A percentile compares a stretch with the other conserved stretches of the same genome.
phyloP scores from a whole-genome alignment of 441 rosid genomes.

The Francoa sonchifolia region DNA sequence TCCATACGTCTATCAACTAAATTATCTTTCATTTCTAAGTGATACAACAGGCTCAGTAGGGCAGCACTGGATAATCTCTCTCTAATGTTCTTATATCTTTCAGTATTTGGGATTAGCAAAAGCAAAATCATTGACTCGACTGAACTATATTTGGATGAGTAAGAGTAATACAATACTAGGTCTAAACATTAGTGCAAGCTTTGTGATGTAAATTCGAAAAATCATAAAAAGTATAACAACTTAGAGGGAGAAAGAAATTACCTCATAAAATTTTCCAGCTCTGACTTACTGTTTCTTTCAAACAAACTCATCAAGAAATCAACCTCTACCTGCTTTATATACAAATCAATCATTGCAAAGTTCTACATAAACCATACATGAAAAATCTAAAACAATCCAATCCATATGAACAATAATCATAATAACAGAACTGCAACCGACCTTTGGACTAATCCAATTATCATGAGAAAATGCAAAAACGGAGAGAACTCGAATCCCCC shows the following conservation, averaged over 20 bases:
- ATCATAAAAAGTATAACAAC: neutral
- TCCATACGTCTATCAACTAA: too few relatives aligned
- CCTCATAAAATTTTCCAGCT: conserved; percentile 25
- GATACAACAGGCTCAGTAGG: too few relatives aligned
- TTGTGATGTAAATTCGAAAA: neutral
- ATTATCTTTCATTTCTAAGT: too few relatives aligned
- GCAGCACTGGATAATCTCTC: too few relatives aligned
- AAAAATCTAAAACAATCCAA: neutral
- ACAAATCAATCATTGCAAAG: neutral
- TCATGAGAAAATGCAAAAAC: conserved; percentile 58
- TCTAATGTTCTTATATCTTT: too few relatives aligned
- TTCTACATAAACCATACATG: neutral
- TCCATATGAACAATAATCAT: neutral
- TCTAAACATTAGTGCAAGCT: neutral
- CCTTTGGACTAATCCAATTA: conserved; percentile 57
- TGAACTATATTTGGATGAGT: too few relatives aligned
- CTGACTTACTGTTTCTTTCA: conserved; percentile 29
- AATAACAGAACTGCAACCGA: neutral
- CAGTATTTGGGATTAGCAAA: too few relatives aligned
- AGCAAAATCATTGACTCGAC: too few relatives aligned
- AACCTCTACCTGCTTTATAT: conserved; percentile 33
- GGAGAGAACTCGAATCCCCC: conserved; percentile 50
- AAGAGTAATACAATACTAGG: too few relatives aligned
- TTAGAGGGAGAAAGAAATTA: conserved; percentile 3
- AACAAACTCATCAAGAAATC: conserved; percentile 47